Conservation (phyloP, 805 yeast species). For the Suhomyces faveliae region DNA sequence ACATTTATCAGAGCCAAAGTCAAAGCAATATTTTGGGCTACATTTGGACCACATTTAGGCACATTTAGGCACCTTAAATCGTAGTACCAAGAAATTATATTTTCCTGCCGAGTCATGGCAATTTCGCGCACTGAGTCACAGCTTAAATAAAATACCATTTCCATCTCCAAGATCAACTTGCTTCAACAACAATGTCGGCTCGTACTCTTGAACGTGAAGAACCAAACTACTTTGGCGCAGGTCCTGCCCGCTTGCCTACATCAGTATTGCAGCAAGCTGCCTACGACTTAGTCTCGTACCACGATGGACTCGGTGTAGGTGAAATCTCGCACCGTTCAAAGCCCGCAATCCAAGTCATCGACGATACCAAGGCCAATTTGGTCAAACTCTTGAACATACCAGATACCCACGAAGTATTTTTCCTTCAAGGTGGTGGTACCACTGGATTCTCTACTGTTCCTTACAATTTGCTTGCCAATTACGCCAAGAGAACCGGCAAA, state of each 20-base stretch:
- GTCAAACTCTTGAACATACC: conserved; percentile 70
- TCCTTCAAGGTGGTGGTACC: conserved; percentile 98
- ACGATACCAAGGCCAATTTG: conserved; percentile 70
- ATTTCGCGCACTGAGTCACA: not conserved
- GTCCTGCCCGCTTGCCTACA: conserved; percentile 92
- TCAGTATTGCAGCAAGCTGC: conserved; percentile 86
- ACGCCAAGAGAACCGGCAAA: conserved; percentile 68
- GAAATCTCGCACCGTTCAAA: conserved; percentile 94
- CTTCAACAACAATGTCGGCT: not conserved
- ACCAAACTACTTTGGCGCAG: conserved; percentile 94
- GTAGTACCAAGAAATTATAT: too few relatives aligned
- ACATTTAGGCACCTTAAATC: too few relatives aligned
- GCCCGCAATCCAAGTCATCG: conserved; percentile 75
- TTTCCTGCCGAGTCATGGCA: not conserved
- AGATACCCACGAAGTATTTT: conserved; percentile 90
- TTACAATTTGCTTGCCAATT: conserved; percentile 75
- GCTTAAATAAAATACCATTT: not conserved
- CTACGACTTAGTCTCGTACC: conserved; percentile 69
- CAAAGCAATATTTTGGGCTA: too few relatives aligned
- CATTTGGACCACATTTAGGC: too few relatives aligned
- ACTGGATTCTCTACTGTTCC: conserved; percentile 89
- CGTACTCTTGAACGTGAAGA: conserved; percentile 56
- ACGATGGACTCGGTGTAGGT: conserved; percentile 83
- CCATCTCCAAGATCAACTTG: not conserved
- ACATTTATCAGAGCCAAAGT: too few relatives aligned